Conservation (phyloP, 768 basidiomycete genomes). For the Termitomyces titanicus region DNA sequence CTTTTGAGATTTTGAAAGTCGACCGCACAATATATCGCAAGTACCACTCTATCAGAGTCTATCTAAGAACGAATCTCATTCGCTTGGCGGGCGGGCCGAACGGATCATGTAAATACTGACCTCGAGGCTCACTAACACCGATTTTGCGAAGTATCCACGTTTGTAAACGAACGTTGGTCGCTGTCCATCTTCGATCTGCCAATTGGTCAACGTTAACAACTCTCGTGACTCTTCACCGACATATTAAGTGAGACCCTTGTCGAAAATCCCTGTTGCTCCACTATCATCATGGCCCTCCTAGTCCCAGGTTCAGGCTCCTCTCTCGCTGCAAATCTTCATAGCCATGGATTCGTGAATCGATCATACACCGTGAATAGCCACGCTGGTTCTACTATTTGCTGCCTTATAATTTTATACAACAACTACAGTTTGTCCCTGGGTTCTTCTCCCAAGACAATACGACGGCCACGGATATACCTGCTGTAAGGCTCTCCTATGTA, state of each 20-base stretch:
- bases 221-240: too few species aligned
- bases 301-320: background rate
- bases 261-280: background rate
- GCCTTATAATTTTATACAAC: background rate
- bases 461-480: conserved; percentile 22
- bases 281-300: background rate
- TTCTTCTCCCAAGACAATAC: conserved; percentile 42
- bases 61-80: too few species aligned
- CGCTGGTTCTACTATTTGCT: background rate
- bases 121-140: too few species aligned
- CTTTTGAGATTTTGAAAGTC: too few species aligned
- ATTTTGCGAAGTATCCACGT: too few species aligned
- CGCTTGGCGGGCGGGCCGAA: too few species aligned
- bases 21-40: too few species aligned
- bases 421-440: conserved; percentile 16
- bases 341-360: background rate
- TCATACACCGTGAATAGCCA: background rate
- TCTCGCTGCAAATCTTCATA: background rate
- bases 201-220: too few species aligned
- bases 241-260: background rate
- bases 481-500: conserved; percentile 19
- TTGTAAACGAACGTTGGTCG: too few species aligned
- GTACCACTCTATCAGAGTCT: too few species aligned
- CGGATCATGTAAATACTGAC: too few species aligned
- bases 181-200: background rate